Evolutionary conservation across 73 alveolate species (phyloP).

Genomic region (Paramecium primaurelia): DNA sequence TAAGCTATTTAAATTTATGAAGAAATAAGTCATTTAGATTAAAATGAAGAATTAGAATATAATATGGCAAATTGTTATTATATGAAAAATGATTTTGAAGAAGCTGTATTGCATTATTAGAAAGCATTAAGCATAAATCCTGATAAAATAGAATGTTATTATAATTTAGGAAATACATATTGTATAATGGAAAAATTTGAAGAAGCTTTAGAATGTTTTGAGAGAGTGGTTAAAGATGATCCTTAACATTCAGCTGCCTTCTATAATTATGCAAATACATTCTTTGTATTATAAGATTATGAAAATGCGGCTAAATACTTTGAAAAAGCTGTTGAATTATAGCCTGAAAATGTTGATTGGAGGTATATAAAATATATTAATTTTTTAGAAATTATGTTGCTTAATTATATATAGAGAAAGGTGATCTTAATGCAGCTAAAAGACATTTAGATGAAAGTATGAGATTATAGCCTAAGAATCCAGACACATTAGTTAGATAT

Average conservation of each 20-base stretch:
- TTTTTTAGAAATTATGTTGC: conserved; percentile 68
- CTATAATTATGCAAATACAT: conserved; percentile 84
- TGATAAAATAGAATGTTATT: conserved; percentile 80
- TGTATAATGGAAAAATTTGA: conserved; percentile 70
- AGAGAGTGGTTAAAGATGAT: conserved; percentile 74
- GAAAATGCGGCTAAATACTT: conserved; percentile 76
- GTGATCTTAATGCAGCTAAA: conserved; percentile 69
- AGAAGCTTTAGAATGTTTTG: conserved; percentile 72
- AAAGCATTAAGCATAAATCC: conserved; percentile 80
- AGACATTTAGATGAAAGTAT: conserved; percentile 77
- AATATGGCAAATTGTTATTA: conserved; percentile 87
- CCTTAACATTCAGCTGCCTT: conserved; percentile 84
- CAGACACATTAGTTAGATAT: conserved; percentile 5
- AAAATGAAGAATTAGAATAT: conserved; percentile 79
- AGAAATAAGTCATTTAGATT: conserved; percentile 76
- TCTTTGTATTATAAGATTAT: conserved; percentile 69
- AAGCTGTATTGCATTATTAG: conserved; percentile 78
- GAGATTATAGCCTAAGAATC: background rate
- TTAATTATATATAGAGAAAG: conserved; percentile 76
- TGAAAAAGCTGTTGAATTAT: conserved; percentile 72
- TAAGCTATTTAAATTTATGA: conserved; percentile 80
- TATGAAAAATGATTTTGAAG: conserved; percentile 78
- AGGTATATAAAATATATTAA: conserved; percentile 74
- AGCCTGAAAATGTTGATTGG: conserved; percentile 87
- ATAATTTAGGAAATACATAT: conserved; percentile 85